These are phyloP conservation scores for Populus ilicifolia DNA, from an alignment of 345 rosid species.

Conservation along the genomic window DNA sequence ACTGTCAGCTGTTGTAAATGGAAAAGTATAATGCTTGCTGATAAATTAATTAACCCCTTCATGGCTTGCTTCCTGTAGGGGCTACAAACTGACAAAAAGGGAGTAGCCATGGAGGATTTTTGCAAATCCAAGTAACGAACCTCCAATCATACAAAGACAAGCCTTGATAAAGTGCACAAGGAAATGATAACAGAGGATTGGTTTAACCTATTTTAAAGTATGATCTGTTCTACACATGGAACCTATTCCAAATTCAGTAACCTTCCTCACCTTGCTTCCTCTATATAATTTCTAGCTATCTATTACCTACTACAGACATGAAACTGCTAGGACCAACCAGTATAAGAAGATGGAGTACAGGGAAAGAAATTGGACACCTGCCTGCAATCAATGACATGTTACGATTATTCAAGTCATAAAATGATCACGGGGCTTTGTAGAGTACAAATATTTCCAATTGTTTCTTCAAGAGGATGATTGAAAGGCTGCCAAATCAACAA, in stretches of 20 bases:
- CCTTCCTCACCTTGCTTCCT: background rate
- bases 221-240: background rate
- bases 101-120: slow-evolving; percentile 1
- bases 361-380: no score
- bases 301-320: no score
- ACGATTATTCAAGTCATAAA: background rate
- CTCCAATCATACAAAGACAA: slow-evolving; percentile 15
- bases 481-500: no score
- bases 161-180: background rate
- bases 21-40: slow-evolving; percentile 8
- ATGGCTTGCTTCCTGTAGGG: slow-evolving; percentile 27
- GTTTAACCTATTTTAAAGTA: slow-evolving; percentile 9
- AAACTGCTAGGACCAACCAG: no score
- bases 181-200: slow-evolving; percentile 18
- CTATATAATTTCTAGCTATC: background rate
- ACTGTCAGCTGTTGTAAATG: background rate
- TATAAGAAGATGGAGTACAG: no score
- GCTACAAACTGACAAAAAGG: slow-evolving; percentile 36
- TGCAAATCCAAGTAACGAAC: slow-evolving; percentile 13
- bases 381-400: background rate
- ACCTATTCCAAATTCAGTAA: background rate
- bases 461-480: no score
- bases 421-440: background rate
- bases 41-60: slow-evolving; percentile 1
- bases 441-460: background rate